A percentile compares a stretch with the other conserved stretches of the same genome.
phyloP scores from a whole-genome alignment of 2,329 filamentous ascomycete species.

The Aspergillus neoniger region DNA sequence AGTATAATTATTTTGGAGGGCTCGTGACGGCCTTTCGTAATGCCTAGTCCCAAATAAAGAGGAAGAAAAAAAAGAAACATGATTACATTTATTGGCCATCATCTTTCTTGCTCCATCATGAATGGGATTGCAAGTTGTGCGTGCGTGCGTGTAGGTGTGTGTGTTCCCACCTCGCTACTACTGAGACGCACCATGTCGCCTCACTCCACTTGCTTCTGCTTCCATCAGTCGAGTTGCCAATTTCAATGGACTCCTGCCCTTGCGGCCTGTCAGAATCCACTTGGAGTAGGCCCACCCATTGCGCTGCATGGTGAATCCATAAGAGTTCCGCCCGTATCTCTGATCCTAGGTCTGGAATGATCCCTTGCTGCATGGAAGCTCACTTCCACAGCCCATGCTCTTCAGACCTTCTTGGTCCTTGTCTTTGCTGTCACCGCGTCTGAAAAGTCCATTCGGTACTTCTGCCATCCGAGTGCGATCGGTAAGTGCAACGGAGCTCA shows the following conservation, averaged over 20 bases:
- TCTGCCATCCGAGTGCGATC: not conserved
- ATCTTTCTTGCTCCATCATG: not conserved
- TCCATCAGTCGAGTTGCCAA: slow-evolving; percentile 10
- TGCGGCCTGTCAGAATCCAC: slow-evolving; percentile 16
- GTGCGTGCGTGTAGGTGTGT: slow-evolving; percentile 4
- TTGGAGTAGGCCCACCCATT: slow-evolving; percentile 4
- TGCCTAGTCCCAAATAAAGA: not conserved
- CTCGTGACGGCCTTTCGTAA: not conserved
- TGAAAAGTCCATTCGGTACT: not conserved
- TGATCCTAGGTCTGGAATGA: slow-evolving; percentile 8
- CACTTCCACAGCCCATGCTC: not conserved
- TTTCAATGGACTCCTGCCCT: slow-evolving; percentile 12
- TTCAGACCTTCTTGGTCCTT: not conserved
- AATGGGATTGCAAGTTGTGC: slow-evolving; percentile 2
- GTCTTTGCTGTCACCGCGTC: slow-evolving; percentile 1
- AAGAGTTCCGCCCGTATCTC: not conserved
- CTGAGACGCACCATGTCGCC: slow-evolving; percentile 13
- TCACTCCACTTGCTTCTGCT: slow-evolving; percentile 10
- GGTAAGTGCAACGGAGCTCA: not conserved
- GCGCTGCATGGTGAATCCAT: slow-evolving; percentile 3
- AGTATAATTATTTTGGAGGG: not conserved
- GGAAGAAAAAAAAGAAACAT: too few species aligned
- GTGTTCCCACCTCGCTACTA: slow-evolving; percentile 15
- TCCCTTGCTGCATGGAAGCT: slow-evolving; percentile 8
- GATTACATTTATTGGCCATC: not conserved